phyloP scores from a whole-genome alignment of 2,329 filamentous ascomycete genomes.

The Talaromyces sp. region DNA sequence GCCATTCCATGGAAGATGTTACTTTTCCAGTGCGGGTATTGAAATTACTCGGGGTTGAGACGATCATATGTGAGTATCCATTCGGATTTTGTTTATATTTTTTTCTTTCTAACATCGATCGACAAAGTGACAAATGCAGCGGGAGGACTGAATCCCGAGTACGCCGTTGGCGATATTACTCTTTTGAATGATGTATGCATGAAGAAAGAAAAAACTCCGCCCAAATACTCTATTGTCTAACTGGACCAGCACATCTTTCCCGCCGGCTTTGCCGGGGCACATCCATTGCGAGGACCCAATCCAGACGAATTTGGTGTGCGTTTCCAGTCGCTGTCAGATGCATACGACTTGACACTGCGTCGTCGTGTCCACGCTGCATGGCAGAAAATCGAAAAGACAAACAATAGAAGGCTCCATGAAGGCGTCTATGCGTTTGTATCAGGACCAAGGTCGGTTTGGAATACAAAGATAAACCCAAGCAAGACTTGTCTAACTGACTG shows the following conservation, averaged over 20 bases:
- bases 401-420: slow-evolving; percentile 53
- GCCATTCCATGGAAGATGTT: slow-evolving; percentile 58
- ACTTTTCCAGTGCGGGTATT: slow-evolving; percentile 63
- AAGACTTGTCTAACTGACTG: slow-evolving; percentile 5
- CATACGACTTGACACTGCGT: slow-evolving; percentile 60
- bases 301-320: slow-evolving; percentile 58
- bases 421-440: slow-evolving; percentile 63
- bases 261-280: slow-evolving; percentile 56
- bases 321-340: slow-evolving; percentile 62
- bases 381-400: slow-evolving; percentile 44
- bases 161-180: slow-evolving; percentile 61
- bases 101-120: slow-evolving; percentile 4
- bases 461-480: neutral
- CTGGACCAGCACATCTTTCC: slow-evolving; percentile 56
- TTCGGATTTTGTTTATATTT: neutral
- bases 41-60: slow-evolving; percentile 57
- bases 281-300: slow-evolving; percentile 61
- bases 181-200: slow-evolving; percentile 57
- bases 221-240: neutral
- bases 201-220: neutral
- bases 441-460: slow-evolving; percentile 51
- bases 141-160: slow-evolving; percentile 61
- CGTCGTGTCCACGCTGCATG: slow-evolving; percentile 55
- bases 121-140: slow-evolving; percentile 60
- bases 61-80: slow-evolving; percentile 48